These are phyloP conservation scores for Ceratobasidium sp. DNA, from an alignment of 1,284 basidiomycete species.

Conservation along the genomic window DNA sequence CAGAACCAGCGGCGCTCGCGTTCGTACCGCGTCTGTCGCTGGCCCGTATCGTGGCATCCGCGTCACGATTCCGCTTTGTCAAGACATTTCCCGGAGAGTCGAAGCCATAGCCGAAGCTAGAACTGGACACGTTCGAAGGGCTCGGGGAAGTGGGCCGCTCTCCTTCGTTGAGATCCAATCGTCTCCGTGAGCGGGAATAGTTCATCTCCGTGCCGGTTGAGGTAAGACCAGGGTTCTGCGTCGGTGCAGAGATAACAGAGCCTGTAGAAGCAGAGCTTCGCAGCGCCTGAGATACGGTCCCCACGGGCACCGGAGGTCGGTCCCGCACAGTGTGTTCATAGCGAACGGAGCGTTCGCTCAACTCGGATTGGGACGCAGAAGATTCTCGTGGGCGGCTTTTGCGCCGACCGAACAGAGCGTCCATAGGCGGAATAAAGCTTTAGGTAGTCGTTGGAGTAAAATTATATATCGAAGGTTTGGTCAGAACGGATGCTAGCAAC, in stretches of 20 bases:
- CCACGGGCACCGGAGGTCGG: conserved; percentile 65
- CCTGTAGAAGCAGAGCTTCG: conserved; percentile 49
- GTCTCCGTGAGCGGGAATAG: conserved; percentile 23
- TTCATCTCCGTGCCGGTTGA: conserved; percentile 69
- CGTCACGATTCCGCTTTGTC: conserved; percentile 33
- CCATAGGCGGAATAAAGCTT: conserved; percentile 42
- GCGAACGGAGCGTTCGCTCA: conserved; percentile 68
- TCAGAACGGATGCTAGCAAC: background rate
- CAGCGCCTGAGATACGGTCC: conserved; percentile 62
- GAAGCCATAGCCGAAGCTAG: conserved; percentile 19
- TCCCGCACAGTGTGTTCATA: conserved; percentile 69
- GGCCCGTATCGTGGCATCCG: conserved; percentile 29
- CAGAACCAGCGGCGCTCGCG: conserved; percentile 20
- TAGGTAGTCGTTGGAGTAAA: background rate
- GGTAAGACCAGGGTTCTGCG: conserved; percentile 77
- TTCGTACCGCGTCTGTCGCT: conserved; percentile 19
- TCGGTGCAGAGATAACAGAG: conserved; percentile 69
- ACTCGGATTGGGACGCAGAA: conserved; percentile 54
- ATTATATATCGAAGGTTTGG: background rate
- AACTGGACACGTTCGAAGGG: conserved; percentile 14
- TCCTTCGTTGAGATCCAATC: conserved; percentile 20
- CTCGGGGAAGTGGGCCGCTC: conserved; percentile 29
- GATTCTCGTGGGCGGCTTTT: conserved; percentile 58
- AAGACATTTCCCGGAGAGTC: conserved; percentile 15
- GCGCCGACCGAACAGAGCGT: conserved; percentile 52